phyloP scores from a whole-genome alignment of 208 protist species.

The Acanthamoeba castellanii region DNA sequence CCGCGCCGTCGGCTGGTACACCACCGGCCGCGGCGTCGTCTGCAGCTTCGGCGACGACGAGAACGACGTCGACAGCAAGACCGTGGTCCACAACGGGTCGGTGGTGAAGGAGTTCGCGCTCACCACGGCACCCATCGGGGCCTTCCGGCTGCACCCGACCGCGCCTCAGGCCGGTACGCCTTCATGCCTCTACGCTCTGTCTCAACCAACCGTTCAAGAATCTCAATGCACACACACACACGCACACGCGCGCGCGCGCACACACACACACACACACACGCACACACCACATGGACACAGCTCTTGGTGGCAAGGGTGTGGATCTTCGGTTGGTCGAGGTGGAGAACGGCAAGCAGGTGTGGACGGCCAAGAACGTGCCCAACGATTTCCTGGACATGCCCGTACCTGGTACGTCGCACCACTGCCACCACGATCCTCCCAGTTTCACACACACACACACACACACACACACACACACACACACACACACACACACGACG shows the following conservation, averaged over 20 bases:
- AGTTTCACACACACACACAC: background rate
- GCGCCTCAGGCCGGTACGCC: background rate
- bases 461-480: too few relatives aligned
- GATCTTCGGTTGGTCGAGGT: conserved; percentile 8
- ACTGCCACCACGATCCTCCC: too few relatives aligned
- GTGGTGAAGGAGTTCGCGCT: conserved; percentile 27
- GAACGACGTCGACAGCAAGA: background rate
- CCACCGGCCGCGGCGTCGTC: conserved; percentile 23
- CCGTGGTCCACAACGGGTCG: background rate
- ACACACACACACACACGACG: background rate
- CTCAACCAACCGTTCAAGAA: background rate
- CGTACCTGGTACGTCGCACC: background rate
- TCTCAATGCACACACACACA: background rate
- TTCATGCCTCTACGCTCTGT: background rate
- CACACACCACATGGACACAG: background rate
- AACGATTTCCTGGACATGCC: conserved; percentile 42
- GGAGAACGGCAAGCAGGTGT: conserved; percentile 29
- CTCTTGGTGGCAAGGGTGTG: background rate
- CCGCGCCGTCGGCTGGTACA: conserved; percentile 50
- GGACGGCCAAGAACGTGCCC: conserved; percentile 14
- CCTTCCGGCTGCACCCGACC: background rate
- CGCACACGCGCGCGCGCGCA: too few relatives aligned
- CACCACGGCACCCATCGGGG: background rate
- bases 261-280: background rate
- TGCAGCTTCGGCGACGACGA: conserved; percentile 1